Evolutionary conservation across 1,139 yeast genomes (phyloP), one percentile per base, ranked within the genome.

Genomic region (Meyerozyma smithsonii): DNA sequence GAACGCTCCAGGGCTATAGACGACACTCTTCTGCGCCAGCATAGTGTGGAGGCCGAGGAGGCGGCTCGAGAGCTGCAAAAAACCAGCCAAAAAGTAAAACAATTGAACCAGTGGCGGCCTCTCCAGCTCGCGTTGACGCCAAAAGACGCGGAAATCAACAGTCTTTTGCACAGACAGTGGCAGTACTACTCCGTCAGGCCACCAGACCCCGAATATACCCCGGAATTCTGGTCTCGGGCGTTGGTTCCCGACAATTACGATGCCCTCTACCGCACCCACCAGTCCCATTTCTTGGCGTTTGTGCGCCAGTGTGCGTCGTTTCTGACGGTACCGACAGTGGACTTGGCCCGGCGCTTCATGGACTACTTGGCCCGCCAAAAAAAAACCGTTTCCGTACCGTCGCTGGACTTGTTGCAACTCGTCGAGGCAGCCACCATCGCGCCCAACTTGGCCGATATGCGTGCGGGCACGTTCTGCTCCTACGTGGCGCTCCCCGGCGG

Each of bases 21-120:
- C 4, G 21, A 30, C 11, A 14, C 30, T 2, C 12, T 26, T n/a
- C 30, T 26, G 30, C 12, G 11, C 16, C 30, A 26, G n/a, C 30
- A 26, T 14, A 26, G 30, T 26, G 30, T 14, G 8, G 30, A 26
- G 30, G 30, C 30, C 7, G 30, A 26, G 15, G 30, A 26, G 30
- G 17, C 11, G 17, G 17, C 30, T 26, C 8, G 5, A 10, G 12
- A 26, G 15, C 15, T 14, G 4, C 15, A 26, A 26, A 14, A 26
- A 26, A 12, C 7, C 7, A 10, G 4, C 5, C 17, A 26, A 26
- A 5, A n/a, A 10, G 30, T 14, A 3, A 15, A 10, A 8, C 30
- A 26, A 26, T 26, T 26, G 30, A 26, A 26, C 30, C 30, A 14
- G 4, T 26, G 17, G 15, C 30, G 30, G 3, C 30, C 30, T 4